A percentile compares a stretch with the other conserved stretches of the same genome.
These are phyloP conservation scores for Aureobasidium sp. DNA, from an alignment of 2,329 filamentous ascomycete genomes.

Conservation along the genomic window DNA sequence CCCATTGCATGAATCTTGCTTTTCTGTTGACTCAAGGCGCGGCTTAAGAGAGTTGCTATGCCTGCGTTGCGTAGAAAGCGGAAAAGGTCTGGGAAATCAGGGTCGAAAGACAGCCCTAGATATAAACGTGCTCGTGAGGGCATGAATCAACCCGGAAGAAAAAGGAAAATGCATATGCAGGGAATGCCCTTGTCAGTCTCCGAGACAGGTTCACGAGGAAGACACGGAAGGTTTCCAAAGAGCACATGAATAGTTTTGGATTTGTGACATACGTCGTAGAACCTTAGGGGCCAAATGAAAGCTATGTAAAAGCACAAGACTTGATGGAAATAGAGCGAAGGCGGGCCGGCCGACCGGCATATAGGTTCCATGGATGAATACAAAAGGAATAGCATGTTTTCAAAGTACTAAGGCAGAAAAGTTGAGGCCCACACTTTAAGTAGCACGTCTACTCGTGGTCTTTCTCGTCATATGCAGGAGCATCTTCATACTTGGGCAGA, in stretches of 20 bases:
- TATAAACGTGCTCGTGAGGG: not conserved
- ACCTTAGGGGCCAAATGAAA: not conserved
- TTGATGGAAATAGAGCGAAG: not conserved
- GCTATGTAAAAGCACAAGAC: not conserved
- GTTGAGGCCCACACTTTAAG: not conserved
- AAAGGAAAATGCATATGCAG: not conserved
- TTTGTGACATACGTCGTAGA: not conserved
- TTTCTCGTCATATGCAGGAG: conserved; percentile 27
- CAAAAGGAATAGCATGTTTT: not conserved
- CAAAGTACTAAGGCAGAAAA: not conserved
- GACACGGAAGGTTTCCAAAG: not conserved
- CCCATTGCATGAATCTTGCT: not conserved
- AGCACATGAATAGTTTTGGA: not conserved
- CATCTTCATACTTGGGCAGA: conserved; percentile 27
- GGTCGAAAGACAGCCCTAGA: not conserved
- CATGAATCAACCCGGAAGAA: not conserved
- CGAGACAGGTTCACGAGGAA: not conserved
- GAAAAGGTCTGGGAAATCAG: not conserved
- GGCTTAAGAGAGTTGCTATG: not conserved
- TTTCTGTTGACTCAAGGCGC: not conserved
- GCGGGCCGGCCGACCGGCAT: not conserved
- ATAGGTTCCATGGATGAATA: not conserved
- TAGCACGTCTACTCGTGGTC: conserved; percentile 8
- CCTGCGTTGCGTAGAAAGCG: not conserved
- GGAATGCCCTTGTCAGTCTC: not conserved